These are phyloP conservation scores for Astrephomene gubernaculifera DNA, from an alignment of 139 green algal genomes.

Conservation along the genomic window DNA sequence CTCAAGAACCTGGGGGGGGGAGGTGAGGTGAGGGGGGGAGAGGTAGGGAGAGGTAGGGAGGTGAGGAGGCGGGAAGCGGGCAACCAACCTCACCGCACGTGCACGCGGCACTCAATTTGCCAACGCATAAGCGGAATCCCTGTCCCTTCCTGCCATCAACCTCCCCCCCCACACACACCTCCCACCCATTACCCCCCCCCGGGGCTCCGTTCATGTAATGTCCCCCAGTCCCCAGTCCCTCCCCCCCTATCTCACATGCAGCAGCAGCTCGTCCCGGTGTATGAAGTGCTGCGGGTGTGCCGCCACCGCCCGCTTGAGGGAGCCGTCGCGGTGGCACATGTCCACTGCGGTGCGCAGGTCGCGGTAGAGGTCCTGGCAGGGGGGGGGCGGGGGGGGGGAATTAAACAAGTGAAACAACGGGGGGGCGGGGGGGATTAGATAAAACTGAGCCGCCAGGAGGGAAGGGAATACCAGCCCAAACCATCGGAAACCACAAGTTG, in stretches of 20 bases:
- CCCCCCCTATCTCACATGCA: not conserved
- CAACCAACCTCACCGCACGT: not conserved
- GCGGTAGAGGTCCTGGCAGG: constrained; percentile 65
- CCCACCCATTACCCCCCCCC: not conserved
- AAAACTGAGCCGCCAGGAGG: too few species aligned
- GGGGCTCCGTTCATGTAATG: not conserved
- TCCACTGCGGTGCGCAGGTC: constrained; percentile 96
- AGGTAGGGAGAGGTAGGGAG: not conserved
- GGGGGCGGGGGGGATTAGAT: not conserved
- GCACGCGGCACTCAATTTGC: too few species aligned
- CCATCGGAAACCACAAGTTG: too few species aligned
- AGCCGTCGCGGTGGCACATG: constrained; percentile 96
- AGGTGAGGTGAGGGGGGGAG: not conserved
- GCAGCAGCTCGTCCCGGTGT: constrained; percentile 60
- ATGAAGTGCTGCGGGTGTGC: constrained; percentile 92
- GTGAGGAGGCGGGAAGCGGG: not conserved
- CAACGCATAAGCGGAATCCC: too few species aligned
- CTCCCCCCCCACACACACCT: not conserved
- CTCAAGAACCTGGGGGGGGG: constrained; percentile 63
- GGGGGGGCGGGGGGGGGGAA: not conserved
- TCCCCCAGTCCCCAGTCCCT: not conserved
- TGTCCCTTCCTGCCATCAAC: not conserved
- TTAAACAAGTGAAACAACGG: too few species aligned
- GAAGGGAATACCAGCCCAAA: too few species aligned
- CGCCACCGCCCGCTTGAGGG: constrained; percentile 93